Percentiles rank a stretch among this genome's conserved stretches.
Conservation (phyloP, 2,329 filamentous ascomycete species). For the Epicoccum nigrum region DNA sequence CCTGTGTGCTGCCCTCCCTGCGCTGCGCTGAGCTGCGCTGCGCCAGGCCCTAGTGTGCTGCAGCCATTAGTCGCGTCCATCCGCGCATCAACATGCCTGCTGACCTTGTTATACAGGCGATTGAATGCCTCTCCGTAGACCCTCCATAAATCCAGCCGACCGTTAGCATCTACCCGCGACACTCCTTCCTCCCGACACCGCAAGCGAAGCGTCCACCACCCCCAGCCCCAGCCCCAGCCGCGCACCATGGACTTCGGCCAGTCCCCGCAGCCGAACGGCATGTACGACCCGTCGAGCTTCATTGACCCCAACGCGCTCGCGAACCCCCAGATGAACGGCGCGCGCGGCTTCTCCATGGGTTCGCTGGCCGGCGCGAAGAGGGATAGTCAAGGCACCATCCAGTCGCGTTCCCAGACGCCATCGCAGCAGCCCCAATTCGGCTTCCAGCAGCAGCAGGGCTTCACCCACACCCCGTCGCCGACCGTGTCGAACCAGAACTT, state of each 20-base stretch:
- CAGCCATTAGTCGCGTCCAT: conserved; percentile 33
- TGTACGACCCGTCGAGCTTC: conserved; percentile 47
- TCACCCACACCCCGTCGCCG: conserved; percentile 90
- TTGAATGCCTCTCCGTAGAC: conserved; percentile 34
- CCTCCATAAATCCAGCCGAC: conserved; percentile 16
- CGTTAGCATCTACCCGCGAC: conserved; percentile 14
- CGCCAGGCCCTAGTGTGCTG: conserved; percentile 24
- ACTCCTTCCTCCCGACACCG: conserved; percentile 14
- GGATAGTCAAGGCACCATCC: conserved; percentile 65
- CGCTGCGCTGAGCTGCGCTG: conserved; percentile 21
- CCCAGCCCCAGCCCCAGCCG: conserved; percentile 23
- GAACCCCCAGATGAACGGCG: conserved; percentile 65
- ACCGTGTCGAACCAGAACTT: conserved; percentile 84
- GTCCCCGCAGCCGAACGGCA: conserved; percentile 44
- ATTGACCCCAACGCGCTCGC: conserved; percentile 50
- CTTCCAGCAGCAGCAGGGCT: conserved; percentile 72
- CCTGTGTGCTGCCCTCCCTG: conserved; percentile 20
- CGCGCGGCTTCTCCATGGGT: conserved; percentile 78
- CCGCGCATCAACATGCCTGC: conserved; percentile 39
- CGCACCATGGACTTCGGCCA: conserved; percentile 45
- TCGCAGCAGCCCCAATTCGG: conserved; percentile 72
- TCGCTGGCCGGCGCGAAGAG: conserved; percentile 88
- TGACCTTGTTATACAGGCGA: conserved; percentile 35
- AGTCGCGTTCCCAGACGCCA: conserved; percentile 92
- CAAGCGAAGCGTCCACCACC: conserved; percentile 3